A percentile compares a stretch with the other conserved stretches of the same genome.
phyloP scores from a whole-genome alignment of 2,329 filamentous ascomycete species.

The Amylocarpus encephaloides region DNA sequence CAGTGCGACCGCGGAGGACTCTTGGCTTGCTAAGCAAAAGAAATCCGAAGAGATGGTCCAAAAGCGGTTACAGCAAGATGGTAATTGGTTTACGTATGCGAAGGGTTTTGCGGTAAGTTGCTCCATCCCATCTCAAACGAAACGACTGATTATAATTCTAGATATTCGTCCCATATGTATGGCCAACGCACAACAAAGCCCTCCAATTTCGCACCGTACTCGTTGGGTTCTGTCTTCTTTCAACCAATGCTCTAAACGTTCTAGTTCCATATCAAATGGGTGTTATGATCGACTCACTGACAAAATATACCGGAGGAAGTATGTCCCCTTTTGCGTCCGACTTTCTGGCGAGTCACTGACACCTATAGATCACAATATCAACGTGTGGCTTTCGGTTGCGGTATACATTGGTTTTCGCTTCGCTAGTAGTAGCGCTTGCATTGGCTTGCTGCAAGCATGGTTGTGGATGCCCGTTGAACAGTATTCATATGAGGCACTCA shows the following conservation, averaged over 20 bases:
- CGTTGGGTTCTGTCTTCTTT: constrained; percentile 62
- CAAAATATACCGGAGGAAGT: constrained; percentile 34
- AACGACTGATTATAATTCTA: constrained; percentile 27
- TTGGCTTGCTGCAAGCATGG: constrained; percentile 43
- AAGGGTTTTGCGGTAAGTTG: constrained; percentile 57
- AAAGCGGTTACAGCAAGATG: constrained; percentile 65
- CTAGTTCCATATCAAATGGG: constrained; percentile 77
- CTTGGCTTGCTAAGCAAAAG: constrained; percentile 48
- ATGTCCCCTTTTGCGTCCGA: constrained; percentile 1
- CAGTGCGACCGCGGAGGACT: constrained; percentile 38
- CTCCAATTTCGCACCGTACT: constrained; percentile 64
- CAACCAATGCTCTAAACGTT: constrained; percentile 66
- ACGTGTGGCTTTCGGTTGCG: constrained; percentile 47
- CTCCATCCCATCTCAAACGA: background rate
- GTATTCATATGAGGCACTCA: constrained; percentile 51
- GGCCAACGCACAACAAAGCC: constrained; percentile 59
- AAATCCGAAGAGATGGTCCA: constrained; percentile 53
- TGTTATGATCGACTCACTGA: constrained; percentile 66
- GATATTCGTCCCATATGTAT: constrained; percentile 73
- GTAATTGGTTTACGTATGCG: constrained; percentile 71
- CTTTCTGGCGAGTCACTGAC: constrained; percentile 1
- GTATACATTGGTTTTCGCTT: constrained; percentile 45
- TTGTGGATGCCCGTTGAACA: constrained; percentile 51
- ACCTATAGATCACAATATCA: constrained; percentile 27
- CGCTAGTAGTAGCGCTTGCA: constrained; percentile 44